phyloP scores from a whole-genome alignment of 2,329 filamentous ascomycete genomes.

The Chaetomium olivaceum region DNA sequence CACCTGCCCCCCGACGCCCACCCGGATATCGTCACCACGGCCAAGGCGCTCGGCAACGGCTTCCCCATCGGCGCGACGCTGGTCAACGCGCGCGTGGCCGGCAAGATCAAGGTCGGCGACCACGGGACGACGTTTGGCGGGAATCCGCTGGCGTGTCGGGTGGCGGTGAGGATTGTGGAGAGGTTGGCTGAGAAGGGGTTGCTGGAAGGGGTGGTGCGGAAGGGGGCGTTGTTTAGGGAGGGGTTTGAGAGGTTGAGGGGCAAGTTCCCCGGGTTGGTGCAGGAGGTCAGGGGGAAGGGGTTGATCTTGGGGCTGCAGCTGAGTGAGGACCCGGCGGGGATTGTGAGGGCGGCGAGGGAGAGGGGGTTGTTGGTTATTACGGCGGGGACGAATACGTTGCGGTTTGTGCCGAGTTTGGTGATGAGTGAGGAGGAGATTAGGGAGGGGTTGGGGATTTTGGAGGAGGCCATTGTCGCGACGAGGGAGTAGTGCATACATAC shows the following conservation, averaged over 20 bases:
- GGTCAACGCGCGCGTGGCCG: slow-evolving; percentile 61
- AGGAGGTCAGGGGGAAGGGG: slow-evolving; percentile 78
- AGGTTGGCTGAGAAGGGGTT: slow-evolving; percentile 71
- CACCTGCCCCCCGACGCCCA: slow-evolving; percentile 75
- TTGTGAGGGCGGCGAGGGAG: slow-evolving; percentile 85
- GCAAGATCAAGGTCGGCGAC: slow-evolving; percentile 67
- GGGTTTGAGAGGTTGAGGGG: slow-evolving; percentile 51
- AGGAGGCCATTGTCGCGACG: slow-evolving; percentile 59
- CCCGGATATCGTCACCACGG: slow-evolving; percentile 89
- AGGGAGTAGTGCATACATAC: slow-evolving; percentile 13
- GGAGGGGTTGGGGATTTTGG: slow-evolving; percentile 73
- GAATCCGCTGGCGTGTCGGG: slow-evolving; percentile 80
- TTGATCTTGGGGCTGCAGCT: slow-evolving; percentile 87
- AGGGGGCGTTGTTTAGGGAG: slow-evolving; percentile 54
- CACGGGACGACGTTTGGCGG: slow-evolving; percentile 95
- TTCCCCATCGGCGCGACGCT: slow-evolving; percentile 89
- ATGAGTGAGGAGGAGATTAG: slow-evolving; percentile 80
- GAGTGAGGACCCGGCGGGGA: slow-evolving; percentile 66
- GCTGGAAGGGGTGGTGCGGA: slow-evolving; percentile 67
- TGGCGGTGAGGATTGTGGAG: slow-evolving; percentile 83
- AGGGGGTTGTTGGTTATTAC: slow-evolving; percentile 88
- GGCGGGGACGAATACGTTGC: slow-evolving; percentile 85
- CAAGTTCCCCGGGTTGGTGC: slow-evolving; percentile 67
- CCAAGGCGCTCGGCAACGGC: slow-evolving; percentile 95
- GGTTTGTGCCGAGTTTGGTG: slow-evolving; percentile 85